These are phyloP conservation scores for Cryptosporidium sp. DNA, from an alignment of 169 alveolate species.

Conservation along the genomic window DNA sequence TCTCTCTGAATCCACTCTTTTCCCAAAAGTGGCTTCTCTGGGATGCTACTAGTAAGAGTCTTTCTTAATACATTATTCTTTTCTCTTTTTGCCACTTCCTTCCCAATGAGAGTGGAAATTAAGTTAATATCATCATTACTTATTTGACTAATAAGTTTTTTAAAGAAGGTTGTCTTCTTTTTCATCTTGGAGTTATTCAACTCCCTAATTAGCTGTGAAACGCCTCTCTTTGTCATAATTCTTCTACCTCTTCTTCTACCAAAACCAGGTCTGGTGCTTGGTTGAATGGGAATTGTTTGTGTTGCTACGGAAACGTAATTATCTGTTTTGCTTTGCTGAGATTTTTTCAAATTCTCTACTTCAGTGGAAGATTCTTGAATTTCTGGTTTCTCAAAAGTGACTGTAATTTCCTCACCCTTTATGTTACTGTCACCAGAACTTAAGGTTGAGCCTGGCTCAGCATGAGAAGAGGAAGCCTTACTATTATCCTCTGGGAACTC, in stretches of 20 bases:
- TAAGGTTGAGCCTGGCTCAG: background rate
- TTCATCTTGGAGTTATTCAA: background rate
- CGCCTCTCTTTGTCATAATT: background rate
- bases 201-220: background rate
- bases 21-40: conserved; percentile 52
- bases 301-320: background rate
- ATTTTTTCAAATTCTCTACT: background rate
- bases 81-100: background rate
- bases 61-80: background rate
- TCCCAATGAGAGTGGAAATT: background rate
- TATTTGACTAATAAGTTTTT: background rate
- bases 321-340: background rate
- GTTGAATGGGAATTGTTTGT: background rate
- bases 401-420: background rate
- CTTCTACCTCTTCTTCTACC: background rate
- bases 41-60: background rate
- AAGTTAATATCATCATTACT: conserved; percentile 3
- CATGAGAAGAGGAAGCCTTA: background rate
- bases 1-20: conserved; percentile 16
- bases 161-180: background rate
- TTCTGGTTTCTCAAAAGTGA: background rate
- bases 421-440: background rate
- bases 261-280: background rate
- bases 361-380: background rate
- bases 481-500: background rate